phyloP scores from a whole-genome alignment of 768 basidiomycete genomes.

The Crassisporium funariophilum region DNA sequence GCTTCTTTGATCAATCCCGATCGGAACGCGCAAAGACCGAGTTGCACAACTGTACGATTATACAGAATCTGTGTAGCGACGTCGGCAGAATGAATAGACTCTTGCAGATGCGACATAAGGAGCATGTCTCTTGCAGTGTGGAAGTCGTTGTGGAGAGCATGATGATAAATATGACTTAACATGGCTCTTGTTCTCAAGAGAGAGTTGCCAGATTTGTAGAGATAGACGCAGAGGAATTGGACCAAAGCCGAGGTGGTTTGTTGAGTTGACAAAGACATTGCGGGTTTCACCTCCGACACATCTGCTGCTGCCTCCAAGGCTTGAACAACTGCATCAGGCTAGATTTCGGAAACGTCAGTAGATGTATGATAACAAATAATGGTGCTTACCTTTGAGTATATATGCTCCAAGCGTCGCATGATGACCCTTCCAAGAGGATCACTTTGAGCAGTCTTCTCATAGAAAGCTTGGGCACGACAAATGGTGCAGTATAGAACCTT shows the following conservation, averaged over 20 bases:
- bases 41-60: constrained; percentile 96
- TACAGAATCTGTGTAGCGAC: constrained; percentile 97
- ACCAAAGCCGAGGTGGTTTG: constrained; percentile 75
- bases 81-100: constrained; percentile 94
- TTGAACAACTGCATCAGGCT: constrained; percentile 93
- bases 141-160: constrained; percentile 95
- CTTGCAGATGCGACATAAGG: constrained; percentile 98
- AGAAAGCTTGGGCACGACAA: constrained; percentile 89
- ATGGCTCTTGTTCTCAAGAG: constrained; percentile 95
- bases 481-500: constrained; percentile 92
- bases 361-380: constrained; percentile 1
- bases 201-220: constrained; percentile 91
- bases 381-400: constrained; percentile 87
- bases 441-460: constrained; percentile 75
- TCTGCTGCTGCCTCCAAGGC: constrained; percentile 79
- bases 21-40: constrained; percentile 96
- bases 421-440: constrained; percentile 87
- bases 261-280: constrained; percentile 57
- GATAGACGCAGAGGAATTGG: constrained; percentile 85
- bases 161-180: constrained; percentile 96
- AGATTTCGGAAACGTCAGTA: constrained; percentile 15
- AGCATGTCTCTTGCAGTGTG: constrained; percentile 97
- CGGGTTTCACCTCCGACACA: constrained; percentile 59
- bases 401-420: constrained; percentile 95
- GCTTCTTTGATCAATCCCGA: constrained; percentile 93